These are phyloP conservation scores for Malassezia vespertilionis DNA, from an alignment of 1,284 basidiomycete species.

Conservation along the genomic window DNA sequence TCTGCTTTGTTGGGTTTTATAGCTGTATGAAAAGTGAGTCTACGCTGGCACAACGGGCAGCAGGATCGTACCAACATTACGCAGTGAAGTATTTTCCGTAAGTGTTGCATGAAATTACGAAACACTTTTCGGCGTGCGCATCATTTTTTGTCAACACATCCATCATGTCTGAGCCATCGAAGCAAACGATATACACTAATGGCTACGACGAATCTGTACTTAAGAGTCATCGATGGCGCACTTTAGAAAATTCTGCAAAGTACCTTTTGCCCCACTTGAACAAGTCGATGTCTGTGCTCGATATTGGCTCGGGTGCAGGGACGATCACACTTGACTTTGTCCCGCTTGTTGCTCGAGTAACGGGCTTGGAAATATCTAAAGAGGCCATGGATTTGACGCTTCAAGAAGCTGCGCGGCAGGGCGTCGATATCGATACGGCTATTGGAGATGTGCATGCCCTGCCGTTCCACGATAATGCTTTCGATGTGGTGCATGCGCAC, in stretches of 20 bases:
- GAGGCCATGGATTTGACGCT: not conserved
- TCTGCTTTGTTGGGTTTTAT: too few species aligned
- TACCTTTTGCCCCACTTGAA: constrained; percentile 1
- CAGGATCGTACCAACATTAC: too few species aligned
- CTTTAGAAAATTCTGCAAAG: not conserved
- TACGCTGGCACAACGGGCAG: too few species aligned
- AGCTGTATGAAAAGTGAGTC: too few species aligned
- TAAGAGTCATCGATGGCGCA: constrained; percentile 2
- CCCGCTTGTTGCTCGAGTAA: not conserved
- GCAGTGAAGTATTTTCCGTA: too few species aligned
- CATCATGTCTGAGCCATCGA: too few species aligned
- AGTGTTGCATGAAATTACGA: too few species aligned
- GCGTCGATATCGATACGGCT: not conserved
- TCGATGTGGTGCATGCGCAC: constrained; percentile 6
- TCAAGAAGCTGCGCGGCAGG: not conserved
- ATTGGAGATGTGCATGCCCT: not conserved
- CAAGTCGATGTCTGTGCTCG: not conserved
- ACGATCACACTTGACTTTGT: constrained; percentile 3
- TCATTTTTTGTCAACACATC: too few species aligned
- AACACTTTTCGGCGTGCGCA: too few species aligned
- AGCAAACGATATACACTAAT: not conserved
- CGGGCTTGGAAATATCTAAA: not conserved
- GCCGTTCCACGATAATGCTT: not conserved
- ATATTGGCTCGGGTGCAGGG: constrained; percentile 1
- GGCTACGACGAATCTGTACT: constrained; percentile 1